Evolutionary conservation across 1,139 yeast genomes (phyloP).

Genomic region (Kluyveromyces sp.): DNA sequence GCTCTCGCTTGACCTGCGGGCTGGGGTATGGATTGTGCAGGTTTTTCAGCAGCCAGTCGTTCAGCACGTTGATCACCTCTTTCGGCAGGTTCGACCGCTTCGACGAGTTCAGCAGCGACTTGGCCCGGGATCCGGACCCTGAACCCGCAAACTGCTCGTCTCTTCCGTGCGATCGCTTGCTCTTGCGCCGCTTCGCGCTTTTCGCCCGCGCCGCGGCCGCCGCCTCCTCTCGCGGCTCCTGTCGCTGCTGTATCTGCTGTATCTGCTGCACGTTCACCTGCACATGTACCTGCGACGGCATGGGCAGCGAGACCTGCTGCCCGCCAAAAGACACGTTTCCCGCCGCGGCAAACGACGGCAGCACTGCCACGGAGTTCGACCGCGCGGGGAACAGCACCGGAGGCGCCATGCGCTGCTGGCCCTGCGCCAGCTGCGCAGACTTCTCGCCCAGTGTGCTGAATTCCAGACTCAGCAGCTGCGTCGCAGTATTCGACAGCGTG

Average conservation of each 20-base stretch:
- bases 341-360: no score
- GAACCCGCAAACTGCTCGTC: neutral
- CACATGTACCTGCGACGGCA: no score
- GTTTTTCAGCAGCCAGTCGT: conserved; percentile 80
- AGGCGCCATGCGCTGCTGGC: neutral
- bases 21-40: conserved; percentile 92
- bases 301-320: no score
- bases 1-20: conserved; percentile 75
- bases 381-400: no score
- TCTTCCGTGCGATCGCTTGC: neutral
- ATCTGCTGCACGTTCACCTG: no score
- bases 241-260: no score
- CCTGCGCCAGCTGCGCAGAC: neutral
- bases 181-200: no score
- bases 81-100: conserved; percentile 80
- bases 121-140: neutral
- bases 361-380: no score
- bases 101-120: conserved; percentile 2
- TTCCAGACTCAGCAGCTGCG: conserved; percentile 2
- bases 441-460: neutral
- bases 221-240: neutral
- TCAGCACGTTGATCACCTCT: conserved; percentile 73
- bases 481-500: conserved; percentile 7
- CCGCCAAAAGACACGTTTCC: no score
- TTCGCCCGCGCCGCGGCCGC: no score